Evolutionary conservation across 805 yeast species (phyloP).

Genomic region (Saturnispora sanitii): DNA sequence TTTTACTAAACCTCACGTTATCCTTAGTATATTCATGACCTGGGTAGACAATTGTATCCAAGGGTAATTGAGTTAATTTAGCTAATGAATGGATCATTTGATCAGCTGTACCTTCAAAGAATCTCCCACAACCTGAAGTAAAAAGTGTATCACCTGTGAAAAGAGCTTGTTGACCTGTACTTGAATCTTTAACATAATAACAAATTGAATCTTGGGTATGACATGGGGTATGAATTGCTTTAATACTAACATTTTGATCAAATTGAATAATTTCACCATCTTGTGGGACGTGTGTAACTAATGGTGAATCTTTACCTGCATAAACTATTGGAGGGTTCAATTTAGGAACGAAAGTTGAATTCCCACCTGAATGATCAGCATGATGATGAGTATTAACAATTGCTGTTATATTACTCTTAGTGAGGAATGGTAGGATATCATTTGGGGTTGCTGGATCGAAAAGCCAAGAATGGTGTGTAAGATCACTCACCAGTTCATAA

Average conservation of each 20-base stretch:
- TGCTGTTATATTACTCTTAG: slow-evolving; percentile 46
- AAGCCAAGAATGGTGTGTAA: slow-evolving; percentile 61
- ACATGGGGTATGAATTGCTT: slow-evolving; percentile 92
- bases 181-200: slow-evolving; percentile 60
- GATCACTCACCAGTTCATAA: slow-evolving; percentile 64
- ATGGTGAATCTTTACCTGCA: slow-evolving; percentile 77
- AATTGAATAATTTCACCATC: slow-evolving; percentile 52
- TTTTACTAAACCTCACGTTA: slow-evolving; percentile 68
- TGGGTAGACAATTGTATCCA: slow-evolving; percentile 68
- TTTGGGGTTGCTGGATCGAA: slow-evolving; percentile 89
- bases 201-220: slow-evolving; percentile 96
- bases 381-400: slow-evolving; percentile 96
- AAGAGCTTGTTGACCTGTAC: slow-evolving; percentile 58
- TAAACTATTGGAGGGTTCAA: slow-evolving; percentile 52
- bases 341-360: slow-evolving; percentile 31
- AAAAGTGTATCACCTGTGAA: slow-evolving; percentile 96
- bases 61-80: slow-evolving; percentile 50
- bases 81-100: slow-evolving; percentile 74
- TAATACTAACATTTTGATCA: slow-evolving; percentile 55
- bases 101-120: slow-evolving; percentile 80
- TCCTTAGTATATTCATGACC: slow-evolving; percentile 94
- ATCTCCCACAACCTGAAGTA: slow-evolving; percentile 92
- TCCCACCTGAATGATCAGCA: slow-evolving; percentile 90
- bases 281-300: slow-evolving; percentile 60
- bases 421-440: slow-evolving; percentile 43